Percentiles rank a stretch among this genome's conserved stretches.
Evolutionary conservation across 148 eudicot species (phyloP).

Genomic region (Vaccinium darrowii): DNA sequence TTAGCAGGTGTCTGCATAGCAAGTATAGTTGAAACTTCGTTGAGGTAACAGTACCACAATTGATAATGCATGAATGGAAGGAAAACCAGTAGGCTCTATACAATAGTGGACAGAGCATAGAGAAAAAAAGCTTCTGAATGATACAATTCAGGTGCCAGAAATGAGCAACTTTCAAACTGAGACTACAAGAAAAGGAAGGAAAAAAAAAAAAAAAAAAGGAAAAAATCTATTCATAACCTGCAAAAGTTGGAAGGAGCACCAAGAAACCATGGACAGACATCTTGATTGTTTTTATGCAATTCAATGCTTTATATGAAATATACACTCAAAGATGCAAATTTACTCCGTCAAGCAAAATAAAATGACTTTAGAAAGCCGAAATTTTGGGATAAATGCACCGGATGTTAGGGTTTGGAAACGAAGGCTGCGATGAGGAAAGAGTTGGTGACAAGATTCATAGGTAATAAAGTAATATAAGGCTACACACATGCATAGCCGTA

Average conservation of each 20-base stretch:
- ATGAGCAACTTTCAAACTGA: slow-evolving; percentile 5
- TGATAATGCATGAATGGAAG: background rate
- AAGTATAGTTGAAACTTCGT: slow-evolving; percentile 2
- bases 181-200: slow-evolving; percentile 8
- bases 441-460: background rate
- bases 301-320: background rate
- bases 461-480: background rate
- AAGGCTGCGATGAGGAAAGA: background rate
- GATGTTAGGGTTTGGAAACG: background rate
- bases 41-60: background rate
- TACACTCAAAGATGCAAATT: background rate
- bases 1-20: background rate
- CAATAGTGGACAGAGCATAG: background rate
- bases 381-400: background rate
- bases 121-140: background rate
- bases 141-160: slow-evolving; percentile 6
- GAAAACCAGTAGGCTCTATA: background rate
- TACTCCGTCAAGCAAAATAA: background rate
- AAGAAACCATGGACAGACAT: background rate
- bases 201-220: background rate
- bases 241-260: slow-evolving; percentile 1
- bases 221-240: background rate
- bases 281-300: background rate
- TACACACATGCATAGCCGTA: background rate
- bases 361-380: background rate